Base-by-base conservation (phyloP, 1,284 basidiomycete species). In the Grifola frondosa region DNA sequence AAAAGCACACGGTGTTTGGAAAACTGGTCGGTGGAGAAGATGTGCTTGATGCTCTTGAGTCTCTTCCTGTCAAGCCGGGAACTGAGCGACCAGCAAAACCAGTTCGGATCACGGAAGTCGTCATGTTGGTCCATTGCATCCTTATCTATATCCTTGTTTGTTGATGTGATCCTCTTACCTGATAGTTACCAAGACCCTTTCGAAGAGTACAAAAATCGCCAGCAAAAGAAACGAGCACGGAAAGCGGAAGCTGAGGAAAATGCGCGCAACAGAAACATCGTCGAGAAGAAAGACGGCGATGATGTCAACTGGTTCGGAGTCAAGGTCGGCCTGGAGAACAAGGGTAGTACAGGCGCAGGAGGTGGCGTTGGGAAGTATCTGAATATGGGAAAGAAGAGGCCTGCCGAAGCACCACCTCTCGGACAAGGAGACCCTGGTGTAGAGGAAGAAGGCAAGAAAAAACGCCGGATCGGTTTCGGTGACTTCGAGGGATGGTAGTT, bases 1-100 rank as follows among this genome's bases (percentile, higher is more conserved):
- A 80, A 44, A 91, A 93, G 56, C 92, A 97, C 61, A 97, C 95
- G 0, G 95, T 98, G 1, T 99, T 99, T 61, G 96, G 97, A 3
- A 93, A 97, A 56, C 74, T 97, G 5, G 92, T 98, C 0, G 95
- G 95, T 17, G 95, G 95, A 4, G 91, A 96, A 60, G 88, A 94
- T 29, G 86, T 96, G 2, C 71, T 99, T 4, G 80, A 90, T 56
- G 78, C 84, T 8, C 69, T 99, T 26, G 97, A 99, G 64, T 78
- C 80, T 23, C 66, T 94, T 0, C 84, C 91, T 0, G 72, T 85
- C 16, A 89, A 94, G 60, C 79, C 85, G 23, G 89, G 87, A 3
- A 91, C 89, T 0, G 94, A 98, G 51, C 77, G 88, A 42, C 96
- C 96, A 22, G 74, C 80, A 10, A 92, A 91, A 60, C 80, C 84